Evolutionary conservation across 352 stramenopile species (phyloP).

Genomic region (Thalassiosira delicatula): DNA sequence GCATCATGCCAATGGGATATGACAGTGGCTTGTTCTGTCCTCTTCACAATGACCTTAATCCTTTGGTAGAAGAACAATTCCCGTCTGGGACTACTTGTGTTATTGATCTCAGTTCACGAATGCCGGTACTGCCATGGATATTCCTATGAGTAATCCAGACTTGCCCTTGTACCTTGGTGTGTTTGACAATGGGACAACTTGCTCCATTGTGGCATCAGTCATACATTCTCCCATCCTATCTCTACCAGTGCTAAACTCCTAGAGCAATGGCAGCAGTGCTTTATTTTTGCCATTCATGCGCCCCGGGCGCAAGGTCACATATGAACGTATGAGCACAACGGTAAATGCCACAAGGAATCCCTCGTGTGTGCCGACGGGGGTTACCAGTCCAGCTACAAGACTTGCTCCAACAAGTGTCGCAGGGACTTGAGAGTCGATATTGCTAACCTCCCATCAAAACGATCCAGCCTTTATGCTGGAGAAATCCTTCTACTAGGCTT

Average conservation of each 20-base stretch:
- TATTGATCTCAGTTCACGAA: neutral
- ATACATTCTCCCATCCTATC: neutral
- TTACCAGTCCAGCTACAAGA: neutral
- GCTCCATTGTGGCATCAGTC: neutral
- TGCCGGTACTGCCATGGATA: conserved; percentile 8
- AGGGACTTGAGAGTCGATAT: neutral
- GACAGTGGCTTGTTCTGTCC: conserved; percentile 30
- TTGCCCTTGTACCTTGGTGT: conserved; percentile 2
- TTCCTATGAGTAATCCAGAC: conserved; percentile 1
- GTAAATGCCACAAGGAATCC: neutral
- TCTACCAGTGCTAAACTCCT: neutral
- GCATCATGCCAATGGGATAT: conserved; percentile 36
- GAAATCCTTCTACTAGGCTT: neutral
- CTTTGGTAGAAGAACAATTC: conserved; percentile 1
- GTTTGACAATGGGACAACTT: conserved; percentile 9
- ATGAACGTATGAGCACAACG: neutral
- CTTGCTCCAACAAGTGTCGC: too few relatives aligned
- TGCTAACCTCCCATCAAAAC: neutral
- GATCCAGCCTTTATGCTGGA: neutral
- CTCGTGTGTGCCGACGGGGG: neutral
- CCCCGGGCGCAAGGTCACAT: neutral
- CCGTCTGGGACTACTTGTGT: conserved; percentile 37
- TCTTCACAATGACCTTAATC: conserved; percentile 11
- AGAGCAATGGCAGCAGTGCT: neutral
- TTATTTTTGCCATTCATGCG: neutral